Evolutionary conservation across 805 yeast species (phyloP), one percentile per base, ranked within the genome.

Genomic region (Metschnikowia chrysomelidarum): DNA sequence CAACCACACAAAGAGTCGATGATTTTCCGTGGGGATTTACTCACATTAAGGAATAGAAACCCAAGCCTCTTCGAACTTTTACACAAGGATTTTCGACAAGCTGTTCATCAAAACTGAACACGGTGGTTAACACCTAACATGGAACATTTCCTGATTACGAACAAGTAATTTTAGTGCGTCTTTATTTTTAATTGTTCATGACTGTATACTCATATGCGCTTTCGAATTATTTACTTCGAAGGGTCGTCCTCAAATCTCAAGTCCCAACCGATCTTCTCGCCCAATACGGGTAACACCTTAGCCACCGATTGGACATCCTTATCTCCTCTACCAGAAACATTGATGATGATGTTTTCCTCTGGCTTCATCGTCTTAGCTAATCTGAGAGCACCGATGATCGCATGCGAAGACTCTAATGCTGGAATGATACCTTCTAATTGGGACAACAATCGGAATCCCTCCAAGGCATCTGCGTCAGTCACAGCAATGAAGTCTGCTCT

Each of bases 301-400:
- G 98, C 98, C 36, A 93, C 97, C 60, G 89, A 86, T 66, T 88
- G 96, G 24, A 93, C 98, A 62, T 93, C 98, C 70, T 93, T 93
- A 62, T 93, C 98, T 67, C 98, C 99, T 74, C 99, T 86, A 54
- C 99, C 99, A 34, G 96, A 87, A 38, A 93, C 76, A 60, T 88
- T 88, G 56, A 93, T 83, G 42, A 93, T 82, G 40, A 93, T 69
- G 57, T 87, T 79, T 65, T 88, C 75, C 48, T 84, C 96, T 47
- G 80, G 74, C 16, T 74, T 57, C 82, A 93, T 72, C 12, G 80
- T 82, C 69, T 87, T 67, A 19, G 99, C 98, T 32, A 86, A 73
- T 64, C 88, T 77, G 42, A 86, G 71, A 30, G 89, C 99, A 51
- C 96, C 97, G 57, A 73, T 85, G 36, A 93, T 78, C 25, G 99